Evolutionary conservation across 495 filamentous ascomycete genomes (phyloP).

Genomic region (Sordaria brevicollis): DNA sequence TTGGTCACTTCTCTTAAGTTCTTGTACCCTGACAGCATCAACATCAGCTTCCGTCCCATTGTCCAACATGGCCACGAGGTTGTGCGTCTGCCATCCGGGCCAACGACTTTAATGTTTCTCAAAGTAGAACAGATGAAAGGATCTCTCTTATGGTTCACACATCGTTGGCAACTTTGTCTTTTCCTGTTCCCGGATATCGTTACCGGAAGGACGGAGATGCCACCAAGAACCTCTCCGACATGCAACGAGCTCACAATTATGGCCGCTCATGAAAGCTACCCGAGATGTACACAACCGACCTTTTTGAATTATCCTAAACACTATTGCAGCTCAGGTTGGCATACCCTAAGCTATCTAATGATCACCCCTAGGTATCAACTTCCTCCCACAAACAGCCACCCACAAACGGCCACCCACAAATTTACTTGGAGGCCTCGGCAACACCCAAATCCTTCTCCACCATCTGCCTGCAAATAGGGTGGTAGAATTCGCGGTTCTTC

Average conservation of each 20-base stretch:
- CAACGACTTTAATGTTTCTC: neutral
- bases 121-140: neutral
- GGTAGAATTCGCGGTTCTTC: slow-evolving; percentile 84
- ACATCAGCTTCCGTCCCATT: neutral
- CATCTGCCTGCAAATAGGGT: slow-evolving; percentile 79
- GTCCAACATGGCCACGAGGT: neutral
- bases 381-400: neutral
- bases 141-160: neutral
- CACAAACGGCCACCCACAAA: neutral
- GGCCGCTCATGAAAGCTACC: neutral
- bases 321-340: neutral
- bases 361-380: neutral
- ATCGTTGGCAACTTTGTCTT: neutral
- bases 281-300: neutral
- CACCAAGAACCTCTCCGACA: neutral
- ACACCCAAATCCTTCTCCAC: slow-evolving; percentile 71
- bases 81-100: neutral
- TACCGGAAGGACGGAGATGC: neutral
- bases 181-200: neutral
- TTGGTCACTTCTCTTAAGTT: neutral
- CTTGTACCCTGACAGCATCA: neutral
- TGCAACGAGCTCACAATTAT: neutral
- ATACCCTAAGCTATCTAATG: neutral
- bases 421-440: slow-evolving; percentile 1
- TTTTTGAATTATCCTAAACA: neutral